Evolutionary conservation across 1,284 basidiomycete genomes (phyloP), one percentile per base, ranked within the genome.

Genomic region (Ceratobasidium sp.): DNA sequence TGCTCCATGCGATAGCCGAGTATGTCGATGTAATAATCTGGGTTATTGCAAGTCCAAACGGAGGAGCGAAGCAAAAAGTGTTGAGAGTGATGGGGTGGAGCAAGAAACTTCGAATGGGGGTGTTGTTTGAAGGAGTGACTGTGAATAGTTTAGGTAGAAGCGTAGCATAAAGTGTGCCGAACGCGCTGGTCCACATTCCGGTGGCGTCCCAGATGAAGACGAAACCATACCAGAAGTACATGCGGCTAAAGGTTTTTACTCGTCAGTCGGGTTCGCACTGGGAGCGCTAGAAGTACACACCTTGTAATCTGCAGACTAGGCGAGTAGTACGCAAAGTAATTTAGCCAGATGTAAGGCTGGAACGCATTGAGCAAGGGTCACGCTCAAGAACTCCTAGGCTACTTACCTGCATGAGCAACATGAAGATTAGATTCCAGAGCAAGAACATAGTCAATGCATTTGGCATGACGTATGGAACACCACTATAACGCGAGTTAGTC

Each of bases 191-290:
- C 64, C 64, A 67, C 64, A 67, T 67, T 17, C 64, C 64, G 2
- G 42, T 31, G 5, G 52, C 29, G 52, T 67, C 64, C 64, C 64
- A 67, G 27, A 67, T 67, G 35, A 67, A 67, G 7, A 67, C 64
- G 25, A 67, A 67, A 29, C 64, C 64, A 22, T 67, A 67, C 64
- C 64, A 67, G 42, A 67, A 67, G 31, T 67, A 67, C 52, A 67
- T 67, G 20, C 64, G 64, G 52, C 64, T 67, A 32, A 29, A 32
- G 5, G 6, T 12, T 27, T 5, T 1, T 38, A 42, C 45, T 20
- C 35, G 6, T 38, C 3, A 10, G 8, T 2, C n/a, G 3, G 17
- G 52, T 22, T 31, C 6, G 25, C 8, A 31, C 31, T 22, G 13
- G 7, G 22, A 29, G 25, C 8, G 5, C 5, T 1, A 20, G 6